Percentiles rank a stretch among this genome's conserved stretches.
These are phyloP conservation scores for Magnusiomyces fungicola DNA, from an alignment of 1,139 yeast genomes.

Conservation along the genomic window DNA sequence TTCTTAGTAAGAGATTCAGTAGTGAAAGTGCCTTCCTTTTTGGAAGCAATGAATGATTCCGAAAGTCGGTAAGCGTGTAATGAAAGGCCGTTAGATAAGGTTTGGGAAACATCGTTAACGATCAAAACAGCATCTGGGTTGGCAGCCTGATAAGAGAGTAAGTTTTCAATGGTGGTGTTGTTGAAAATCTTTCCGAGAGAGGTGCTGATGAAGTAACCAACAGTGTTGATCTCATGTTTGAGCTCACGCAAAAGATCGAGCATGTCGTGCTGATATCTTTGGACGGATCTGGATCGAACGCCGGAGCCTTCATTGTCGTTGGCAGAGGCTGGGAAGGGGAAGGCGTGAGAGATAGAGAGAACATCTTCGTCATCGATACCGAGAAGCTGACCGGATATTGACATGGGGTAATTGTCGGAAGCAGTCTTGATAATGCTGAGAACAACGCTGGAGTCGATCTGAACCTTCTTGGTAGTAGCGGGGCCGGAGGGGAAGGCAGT, in stretches of 20 bases:
- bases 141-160: slow-evolving; percentile 54
- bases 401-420: slow-evolving; percentile 57
- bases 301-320: slow-evolving; percentile 36
- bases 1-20: slow-evolving; percentile 55
- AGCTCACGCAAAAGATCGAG: slow-evolving; percentile 54
- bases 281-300: slow-evolving; percentile 47
- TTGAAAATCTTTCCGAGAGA: slow-evolving; percentile 58
- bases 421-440: slow-evolving; percentile 69
- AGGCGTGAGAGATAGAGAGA: slow-evolving; percentile 49
- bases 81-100: slow-evolving; percentile 51
- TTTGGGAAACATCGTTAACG: slow-evolving; percentile 67
- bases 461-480: slow-evolving; percentile 24
- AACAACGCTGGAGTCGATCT: slow-evolving; percentile 42
- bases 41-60: slow-evolving; percentile 51
- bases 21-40: slow-evolving; percentile 46
- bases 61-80: slow-evolving; percentile 67
- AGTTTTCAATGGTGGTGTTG: slow-evolving; percentile 56
- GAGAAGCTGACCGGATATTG: slow-evolving; percentile 67
- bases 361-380: slow-evolving; percentile 58
- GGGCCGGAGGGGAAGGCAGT: slow-evolving; percentile 18
- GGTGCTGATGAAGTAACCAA: slow-evolving; percentile 80
- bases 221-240: slow-evolving; percentile 63
- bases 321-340: slow-evolving; percentile 49
- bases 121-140: slow-evolving; percentile 62
- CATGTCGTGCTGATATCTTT: slow-evolving; percentile 64